phyloP scores from a whole-genome alignment of 2,329 filamentous ascomycete genomes.

The Thielaviopsis punctulata region DNA sequence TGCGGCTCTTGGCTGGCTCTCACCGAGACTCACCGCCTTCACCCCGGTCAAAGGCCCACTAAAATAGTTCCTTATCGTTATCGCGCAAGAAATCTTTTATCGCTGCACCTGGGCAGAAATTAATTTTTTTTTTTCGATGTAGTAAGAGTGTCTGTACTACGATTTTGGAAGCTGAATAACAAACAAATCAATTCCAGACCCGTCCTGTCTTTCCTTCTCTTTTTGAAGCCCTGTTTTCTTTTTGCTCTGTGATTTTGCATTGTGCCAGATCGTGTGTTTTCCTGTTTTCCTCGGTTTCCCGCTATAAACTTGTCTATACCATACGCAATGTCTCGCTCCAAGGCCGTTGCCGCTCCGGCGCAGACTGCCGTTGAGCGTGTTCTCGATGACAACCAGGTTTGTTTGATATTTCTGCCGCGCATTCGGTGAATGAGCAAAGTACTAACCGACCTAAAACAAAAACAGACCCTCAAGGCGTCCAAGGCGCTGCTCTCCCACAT shows the following conservation, averaged over 20 bases:
- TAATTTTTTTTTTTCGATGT: slow-evolving; percentile 7
- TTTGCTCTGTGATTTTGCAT: no score
- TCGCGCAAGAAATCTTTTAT: slow-evolving; percentile 12
- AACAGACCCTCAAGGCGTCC: slow-evolving; percentile 42
- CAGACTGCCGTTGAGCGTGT: slow-evolving; percentile 1
- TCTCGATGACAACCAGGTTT: slow-evolving; percentile 8
- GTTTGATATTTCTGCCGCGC: neutral
- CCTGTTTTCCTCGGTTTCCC: no score
- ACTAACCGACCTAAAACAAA: neutral
- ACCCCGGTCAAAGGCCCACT: slow-evolving; percentile 7
- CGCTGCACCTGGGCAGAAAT: slow-evolving; percentile 2
- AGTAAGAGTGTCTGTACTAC: neutral
- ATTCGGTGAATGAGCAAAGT: neutral
- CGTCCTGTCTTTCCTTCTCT: neutral
- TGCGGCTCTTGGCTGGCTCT: neutral
- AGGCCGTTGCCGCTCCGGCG: slow-evolving; percentile 6
- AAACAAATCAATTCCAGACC: neutral
- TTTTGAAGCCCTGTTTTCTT: neutral
- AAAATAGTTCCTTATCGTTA: slow-evolving; percentile 9
- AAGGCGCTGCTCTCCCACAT: slow-evolving; percentile 46
- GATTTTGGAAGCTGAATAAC: neutral
- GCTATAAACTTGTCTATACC: no score
- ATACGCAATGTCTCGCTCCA: slow-evolving; percentile 8
- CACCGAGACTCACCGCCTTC: neutral
- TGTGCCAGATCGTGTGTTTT: no score